phyloP scores from a whole-genome alignment of 495 filamentous ascomycete species.

The Hypoxylon cercidicola region DNA sequence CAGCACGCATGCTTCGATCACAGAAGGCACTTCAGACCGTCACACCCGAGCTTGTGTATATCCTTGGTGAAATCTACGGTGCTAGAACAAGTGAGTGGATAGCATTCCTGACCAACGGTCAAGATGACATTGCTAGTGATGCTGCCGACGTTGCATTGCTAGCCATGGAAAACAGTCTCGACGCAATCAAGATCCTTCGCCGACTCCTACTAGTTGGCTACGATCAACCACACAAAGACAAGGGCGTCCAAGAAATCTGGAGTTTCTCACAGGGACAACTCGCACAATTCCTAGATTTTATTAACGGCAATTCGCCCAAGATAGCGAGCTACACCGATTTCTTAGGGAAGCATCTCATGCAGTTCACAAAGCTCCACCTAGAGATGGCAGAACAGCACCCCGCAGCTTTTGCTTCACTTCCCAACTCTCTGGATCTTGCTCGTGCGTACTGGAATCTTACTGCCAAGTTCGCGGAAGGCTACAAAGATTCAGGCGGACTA shows the following conservation, averaged over 20 bases:
- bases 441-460: constrained; percentile 86
- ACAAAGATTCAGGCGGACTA: constrained; percentile 62
- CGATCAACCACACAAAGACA: constrained; percentile 80
- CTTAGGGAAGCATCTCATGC: constrained; percentile 85
- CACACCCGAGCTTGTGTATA: constrained; percentile 80
- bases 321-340: constrained; percentile 57
- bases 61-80: constrained; percentile 80
- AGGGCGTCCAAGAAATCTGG: constrained; percentile 82
- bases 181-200: constrained; percentile 80
- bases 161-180: constrained; percentile 76
- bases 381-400: constrained; percentile 81
- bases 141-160: constrained; percentile 69
- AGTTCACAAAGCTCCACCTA: constrained; percentile 90
- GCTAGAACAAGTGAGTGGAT: constrained; percentile 78
- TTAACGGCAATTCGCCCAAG: constrained; percentile 60
- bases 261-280: constrained; percentile 74
- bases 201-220: constrained; percentile 84
- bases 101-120: constrained; percentile 59
- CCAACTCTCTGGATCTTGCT: constrained; percentile 77
- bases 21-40: constrained; percentile 76
- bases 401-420: constrained; percentile 81
- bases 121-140: constrained; percentile 56
- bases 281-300: constrained; percentile 68
- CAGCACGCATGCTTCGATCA: constrained; percentile 75
- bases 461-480: constrained; percentile 76